Evolutionary conservation across 768 basidiomycete species (phyloP).

Genomic region (Suillus tomentosus): DNA sequence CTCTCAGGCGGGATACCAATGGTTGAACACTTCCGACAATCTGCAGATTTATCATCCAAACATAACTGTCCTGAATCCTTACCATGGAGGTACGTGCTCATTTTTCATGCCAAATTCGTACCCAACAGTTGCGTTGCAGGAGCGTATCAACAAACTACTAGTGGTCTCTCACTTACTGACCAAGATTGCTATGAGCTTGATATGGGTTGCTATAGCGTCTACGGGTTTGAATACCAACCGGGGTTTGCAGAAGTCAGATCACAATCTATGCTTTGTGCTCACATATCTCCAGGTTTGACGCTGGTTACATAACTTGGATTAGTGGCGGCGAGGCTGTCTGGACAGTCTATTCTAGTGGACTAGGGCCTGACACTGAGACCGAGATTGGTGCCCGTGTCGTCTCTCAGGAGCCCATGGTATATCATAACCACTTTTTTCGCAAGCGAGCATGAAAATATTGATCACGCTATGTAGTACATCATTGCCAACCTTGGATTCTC

Average conservation of each 20-base stretch:
- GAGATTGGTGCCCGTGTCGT: constrained; percentile 62
- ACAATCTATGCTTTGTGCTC: neutral
- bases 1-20: constrained; percentile 45
- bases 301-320: constrained; percentile 71
- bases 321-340: constrained; percentile 55
- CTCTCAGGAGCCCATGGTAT: constrained; percentile 72
- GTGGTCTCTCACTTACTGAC: constrained; percentile 36
- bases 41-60: constrained; percentile 39
- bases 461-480: constrained; percentile 51
- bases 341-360: constrained; percentile 52
- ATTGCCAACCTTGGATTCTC: constrained; percentile 75
- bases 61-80: constrained; percentile 42
- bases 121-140: constrained; percentile 14
- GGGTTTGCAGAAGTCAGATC: constrained; percentile 23
- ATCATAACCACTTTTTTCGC: constrained; percentile 12
- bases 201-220: constrained; percentile 44
- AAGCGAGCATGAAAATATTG: neutral
- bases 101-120: constrained; percentile 30
- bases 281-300: constrained; percentile 41
- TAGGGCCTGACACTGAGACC: constrained; percentile 51
- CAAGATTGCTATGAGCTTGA: constrained; percentile 50
- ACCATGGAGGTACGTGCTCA: constrained; percentile 41
- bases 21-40: constrained; percentile 38
- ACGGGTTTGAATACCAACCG: constrained; percentile 57
- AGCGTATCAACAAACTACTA: constrained; percentile 44